Evolutionary conservation across 139 green algal genomes (phyloP).

Genomic region (Trebouxia sp.): DNA sequence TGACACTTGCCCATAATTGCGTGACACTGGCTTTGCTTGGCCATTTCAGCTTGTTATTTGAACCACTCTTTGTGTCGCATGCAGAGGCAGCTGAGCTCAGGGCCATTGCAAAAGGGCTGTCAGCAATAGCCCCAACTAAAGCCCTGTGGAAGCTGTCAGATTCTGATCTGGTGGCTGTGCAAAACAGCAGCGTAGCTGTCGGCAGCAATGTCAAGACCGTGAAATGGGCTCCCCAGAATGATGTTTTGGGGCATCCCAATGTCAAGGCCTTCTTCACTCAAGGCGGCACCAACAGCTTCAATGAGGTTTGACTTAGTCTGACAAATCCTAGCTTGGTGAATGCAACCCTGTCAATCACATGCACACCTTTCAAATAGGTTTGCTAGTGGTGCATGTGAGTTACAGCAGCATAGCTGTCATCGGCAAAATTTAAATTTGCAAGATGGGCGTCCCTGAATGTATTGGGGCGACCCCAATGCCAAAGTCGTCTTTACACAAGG

Average conservation of each 20-base stretch:
- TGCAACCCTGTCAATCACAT: too few species aligned
- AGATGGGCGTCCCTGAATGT: too few species aligned
- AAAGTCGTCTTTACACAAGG: too few species aligned
- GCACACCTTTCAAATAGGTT: too few species aligned
- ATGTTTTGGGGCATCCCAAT: slow-evolving; percentile 39
- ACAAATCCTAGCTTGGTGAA: too few species aligned
- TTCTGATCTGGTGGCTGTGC: not conserved
- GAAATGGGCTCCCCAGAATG: slow-evolving; percentile 47
- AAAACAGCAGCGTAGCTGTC: slow-evolving; percentile 1
- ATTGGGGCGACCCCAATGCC: too few species aligned
- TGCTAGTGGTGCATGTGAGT: too few species aligned
- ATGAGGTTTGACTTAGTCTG: slow-evolving; percentile 1
- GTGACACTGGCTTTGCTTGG: too few species aligned
- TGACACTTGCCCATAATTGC: too few species aligned
- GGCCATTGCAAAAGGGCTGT: slow-evolving; percentile 4
- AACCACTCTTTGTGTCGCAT: not conserved
- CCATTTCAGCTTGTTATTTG: too few species aligned
- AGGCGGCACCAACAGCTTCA: slow-evolving; percentile 42
- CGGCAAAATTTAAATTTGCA: too few species aligned
- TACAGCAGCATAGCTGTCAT: too few species aligned
- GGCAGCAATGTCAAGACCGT: slow-evolving; percentile 17
- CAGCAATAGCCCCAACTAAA: not conserved
- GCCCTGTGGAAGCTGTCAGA: slow-evolving; percentile 27
- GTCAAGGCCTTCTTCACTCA: slow-evolving; percentile 45
- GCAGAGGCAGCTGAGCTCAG: not conserved